A percentile compares a stretch with the other conserved stretches of the same genome.
Conservation (phyloP, 1,284 basidiomycete genomes). For the Fomitopsis palustris region DNA sequence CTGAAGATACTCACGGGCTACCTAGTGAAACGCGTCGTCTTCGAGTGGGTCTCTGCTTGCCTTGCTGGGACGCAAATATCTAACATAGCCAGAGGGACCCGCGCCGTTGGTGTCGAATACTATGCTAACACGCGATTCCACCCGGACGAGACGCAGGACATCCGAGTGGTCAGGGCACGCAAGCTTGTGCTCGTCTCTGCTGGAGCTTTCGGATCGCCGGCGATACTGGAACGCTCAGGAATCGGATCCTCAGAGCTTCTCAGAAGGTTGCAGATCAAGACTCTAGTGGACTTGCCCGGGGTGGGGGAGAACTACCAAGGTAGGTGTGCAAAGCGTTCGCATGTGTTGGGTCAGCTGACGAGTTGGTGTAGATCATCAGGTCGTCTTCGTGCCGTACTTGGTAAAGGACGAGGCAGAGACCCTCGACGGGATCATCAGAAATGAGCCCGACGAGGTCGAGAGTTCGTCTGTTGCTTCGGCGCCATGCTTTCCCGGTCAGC, state of each 20-base stretch:
- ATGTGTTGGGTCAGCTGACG: background rate
- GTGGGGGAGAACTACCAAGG: constrained; percentile 59
- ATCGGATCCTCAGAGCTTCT: constrained; percentile 34
- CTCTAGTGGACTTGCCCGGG: constrained; percentile 48
- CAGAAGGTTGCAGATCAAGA: constrained; percentile 34
- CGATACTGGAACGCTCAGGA: constrained; percentile 30
- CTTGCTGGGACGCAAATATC: background rate
- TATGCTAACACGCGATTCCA: constrained; percentile 30
- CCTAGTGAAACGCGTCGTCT: constrained; percentile 25
- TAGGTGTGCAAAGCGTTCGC: constrained; percentile 10
- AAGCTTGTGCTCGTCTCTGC: constrained; percentile 47
- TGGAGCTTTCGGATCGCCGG: constrained; percentile 28
- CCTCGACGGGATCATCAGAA: constrained; percentile 39
- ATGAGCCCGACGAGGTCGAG: constrained; percentile 30
- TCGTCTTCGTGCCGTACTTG: constrained; percentile 32
- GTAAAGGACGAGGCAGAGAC: constrained; percentile 39
- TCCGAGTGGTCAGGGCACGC: constrained; percentile 31
- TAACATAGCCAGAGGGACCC: constrained; percentile 22
- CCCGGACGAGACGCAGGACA: constrained; percentile 16
- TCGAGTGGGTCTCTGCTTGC: constrained; percentile 16
- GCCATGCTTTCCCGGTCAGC: background rate
- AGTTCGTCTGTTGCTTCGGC: constrained; percentile 22
- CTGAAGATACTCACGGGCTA: constrained; percentile 23
- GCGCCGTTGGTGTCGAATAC: constrained; percentile 58
- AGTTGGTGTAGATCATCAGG: constrained; percentile 41